These are phyloP conservation scores for Saraca asoca DNA, from an alignment of 331 rosid genomes.

Conservation along the genomic window DNA sequence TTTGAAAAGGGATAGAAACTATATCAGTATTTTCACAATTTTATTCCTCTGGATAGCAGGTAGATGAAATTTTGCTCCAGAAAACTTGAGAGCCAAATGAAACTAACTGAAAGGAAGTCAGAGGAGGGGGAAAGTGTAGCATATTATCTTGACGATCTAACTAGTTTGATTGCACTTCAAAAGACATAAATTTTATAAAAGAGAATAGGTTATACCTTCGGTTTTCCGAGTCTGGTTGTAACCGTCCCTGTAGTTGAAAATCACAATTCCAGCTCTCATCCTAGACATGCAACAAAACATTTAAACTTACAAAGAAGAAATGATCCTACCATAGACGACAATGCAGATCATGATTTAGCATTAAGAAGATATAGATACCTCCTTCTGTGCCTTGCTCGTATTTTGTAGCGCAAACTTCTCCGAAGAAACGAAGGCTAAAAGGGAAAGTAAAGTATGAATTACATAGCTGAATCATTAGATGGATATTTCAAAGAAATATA, in stretches of 20 bases:
- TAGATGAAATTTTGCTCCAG: constrained; percentile 7
- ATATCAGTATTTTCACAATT: constrained; percentile 28
- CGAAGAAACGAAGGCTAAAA: constrained; percentile 70
- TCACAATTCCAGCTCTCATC: constrained; percentile 72
- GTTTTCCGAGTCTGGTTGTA: constrained; percentile 71
- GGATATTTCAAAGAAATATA: constrained; percentile 7
- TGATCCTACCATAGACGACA: constrained; percentile 11
- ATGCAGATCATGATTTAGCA: constrained; percentile 17
- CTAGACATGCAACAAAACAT: constrained; percentile 45
- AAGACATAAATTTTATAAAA: constrained; percentile 9
- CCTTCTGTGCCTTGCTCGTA: constrained; percentile 64
- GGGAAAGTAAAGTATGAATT: constrained; percentile 17
- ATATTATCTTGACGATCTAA: not conserved
- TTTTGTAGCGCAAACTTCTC: constrained; percentile 81
- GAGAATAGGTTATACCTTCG: constrained; percentile 65
- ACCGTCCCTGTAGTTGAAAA: constrained; percentile 90
- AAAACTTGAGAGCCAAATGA: constrained; percentile 15
- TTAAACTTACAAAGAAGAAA: constrained; percentile 16
- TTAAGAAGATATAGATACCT: constrained; percentile 50
- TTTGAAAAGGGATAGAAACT: constrained; percentile 33
- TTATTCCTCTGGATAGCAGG: constrained; percentile 4
- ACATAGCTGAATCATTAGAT: constrained; percentile 17
- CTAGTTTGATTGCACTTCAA: not conserved
- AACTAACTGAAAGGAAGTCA: constrained; percentile 2
- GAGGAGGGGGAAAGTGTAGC: constrained; percentile 12